Evolutionary conservation across 306 rosid genomes (phyloP), one percentile per base, ranked within the genome.

Genomic region (Ziziphus jujuba): DNA sequence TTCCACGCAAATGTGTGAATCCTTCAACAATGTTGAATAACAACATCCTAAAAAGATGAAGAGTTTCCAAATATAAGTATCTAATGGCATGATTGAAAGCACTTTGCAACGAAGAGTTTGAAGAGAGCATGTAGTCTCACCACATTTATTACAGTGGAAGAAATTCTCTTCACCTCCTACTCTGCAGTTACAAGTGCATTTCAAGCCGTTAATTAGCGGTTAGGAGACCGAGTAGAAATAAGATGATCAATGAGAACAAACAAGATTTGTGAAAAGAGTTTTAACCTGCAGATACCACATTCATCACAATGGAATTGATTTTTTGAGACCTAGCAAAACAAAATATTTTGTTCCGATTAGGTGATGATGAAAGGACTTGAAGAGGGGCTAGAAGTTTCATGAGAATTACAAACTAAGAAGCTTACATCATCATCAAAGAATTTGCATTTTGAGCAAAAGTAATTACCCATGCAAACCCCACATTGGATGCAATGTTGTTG

Each of bases 281-380:
- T n/a, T 75, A 62, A 91, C 98, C 96, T 84, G 97, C 97, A 90
- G 72, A 90, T 90, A 11, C 92, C 97, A 75, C 97, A 90, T 76
- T 79, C 87, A 67, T 84, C 72, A 51, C 95, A 90, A 75, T 90
- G 97, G 84, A 81, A 87, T 53, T 84, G 97, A 15, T 77, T 73
- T 71, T 87, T 90, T 1, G 84, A 77, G 56, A 74, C 80, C 92
- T 91, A 72, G 12, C 19, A 62, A 61, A 72, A 59, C 19, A 78
- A 36, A 33, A 47, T 20, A 9, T n/a, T n/a, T n/a, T 11, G 0
- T 34, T 28, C 55, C 2, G 22, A 14, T 15, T 43, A 61, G 23
- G 16, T 12, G 22, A 3, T 52, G 69, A 54, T 53, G 53, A 56
- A 57, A 15, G 31, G 55, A 11, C 17, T 35, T 19, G 19, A 53